Percentiles rank a stretch among this genome's conserved stretches.
phyloP scores from a whole-genome alignment of 768 basidiomycete species.

The Rhizopogon vesiculosus region DNA sequence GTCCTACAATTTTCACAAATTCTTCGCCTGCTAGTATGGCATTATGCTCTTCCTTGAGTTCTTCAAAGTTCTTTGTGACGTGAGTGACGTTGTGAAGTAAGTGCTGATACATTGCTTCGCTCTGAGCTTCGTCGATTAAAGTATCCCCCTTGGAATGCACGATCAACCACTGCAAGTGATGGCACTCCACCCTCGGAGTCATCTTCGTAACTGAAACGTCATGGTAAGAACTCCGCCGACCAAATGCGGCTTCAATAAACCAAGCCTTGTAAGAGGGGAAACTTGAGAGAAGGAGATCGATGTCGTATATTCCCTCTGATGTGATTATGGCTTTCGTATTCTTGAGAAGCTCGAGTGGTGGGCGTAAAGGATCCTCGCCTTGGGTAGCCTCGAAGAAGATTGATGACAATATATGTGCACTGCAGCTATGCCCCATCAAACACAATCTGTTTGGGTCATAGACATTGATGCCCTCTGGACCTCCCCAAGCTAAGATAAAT shows the following conservation, averaged over 20 bases:
- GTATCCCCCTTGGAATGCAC: conserved; percentile 73
- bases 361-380: conserved; percentile 31
- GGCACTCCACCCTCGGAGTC: conserved; percentile 27
- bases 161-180: conserved; percentile 58
- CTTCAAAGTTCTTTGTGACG: conserved; percentile 31
- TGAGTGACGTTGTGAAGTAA: conserved; percentile 30
- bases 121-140: conserved; percentile 61
- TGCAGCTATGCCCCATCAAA: conserved; percentile 77
- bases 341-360: conserved; percentile 35
- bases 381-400: conserved; percentile 56
- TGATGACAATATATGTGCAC: conserved; percentile 74
- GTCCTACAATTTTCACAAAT: conserved; percentile 42
- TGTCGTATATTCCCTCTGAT: conserved; percentile 78
- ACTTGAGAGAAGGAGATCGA: conserved; percentile 54
- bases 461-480: conserved; percentile 10
- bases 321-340: conserved; percentile 51
- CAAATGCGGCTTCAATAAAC: conserved; percentile 70
- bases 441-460: conserved; percentile 43
- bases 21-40: conserved; percentile 38
- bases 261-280: conserved; percentile 66
- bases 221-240: conserved; percentile 41
- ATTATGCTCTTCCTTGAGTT: conserved; percentile 50
- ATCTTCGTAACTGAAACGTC: conserved; percentile 42
- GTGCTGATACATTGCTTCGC: conserved; percentile 51
- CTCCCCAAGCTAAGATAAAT: conserved; percentile 46